Conservation (phyloP, 306 rosid genomes). For the Trifolium pratense region DNA sequence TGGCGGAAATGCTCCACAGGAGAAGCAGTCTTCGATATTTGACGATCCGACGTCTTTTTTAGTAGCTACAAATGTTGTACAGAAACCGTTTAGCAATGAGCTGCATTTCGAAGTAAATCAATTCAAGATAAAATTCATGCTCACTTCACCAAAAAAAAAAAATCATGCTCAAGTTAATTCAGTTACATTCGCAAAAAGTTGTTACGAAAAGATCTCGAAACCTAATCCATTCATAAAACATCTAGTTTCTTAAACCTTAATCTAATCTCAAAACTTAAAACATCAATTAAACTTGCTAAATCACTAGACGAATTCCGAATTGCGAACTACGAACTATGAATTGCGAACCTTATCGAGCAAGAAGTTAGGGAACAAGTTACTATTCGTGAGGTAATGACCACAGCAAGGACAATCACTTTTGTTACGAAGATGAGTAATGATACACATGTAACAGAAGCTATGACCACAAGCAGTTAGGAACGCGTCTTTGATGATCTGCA, state of each 20-base stretch:
- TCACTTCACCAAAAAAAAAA: no score
- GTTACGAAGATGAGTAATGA: slow-evolving; percentile 87
- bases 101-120: slow-evolving; percentile 65
- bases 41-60: slow-evolving; percentile 80
- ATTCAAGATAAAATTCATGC: slow-evolving; percentile 46
- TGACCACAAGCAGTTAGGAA: slow-evolving; percentile 93
- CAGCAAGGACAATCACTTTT: slow-evolving; percentile 99
- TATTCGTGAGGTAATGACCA: slow-evolving; percentile 73
- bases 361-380: slow-evolving; percentile 78
- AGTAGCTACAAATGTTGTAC: slow-evolving; percentile 79
- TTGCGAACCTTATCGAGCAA: slow-evolving; percentile 79
- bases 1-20: slow-evolving; percentile 88
- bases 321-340: neutral
- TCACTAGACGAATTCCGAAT: neutral
- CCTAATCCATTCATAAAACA: neutral
- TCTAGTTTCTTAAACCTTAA: neutral
- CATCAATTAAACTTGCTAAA: neutral
- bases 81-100: slow-evolving; percentile 70
- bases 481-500: slow-evolving; percentile 89
- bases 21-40: slow-evolving; percentile 79
- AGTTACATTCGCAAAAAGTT: neutral
- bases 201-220: slow-evolving; percentile 14
- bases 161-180: neutral
- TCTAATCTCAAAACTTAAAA: slow-evolving; percentile 2
- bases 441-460: slow-evolving; percentile 98